Percentiles rank a stretch among this genome's conserved stretches.
Evolutionary conservation across 352 stramenopile genomes (phyloP).

Genomic region (Phytophthora rubi): DNA sequence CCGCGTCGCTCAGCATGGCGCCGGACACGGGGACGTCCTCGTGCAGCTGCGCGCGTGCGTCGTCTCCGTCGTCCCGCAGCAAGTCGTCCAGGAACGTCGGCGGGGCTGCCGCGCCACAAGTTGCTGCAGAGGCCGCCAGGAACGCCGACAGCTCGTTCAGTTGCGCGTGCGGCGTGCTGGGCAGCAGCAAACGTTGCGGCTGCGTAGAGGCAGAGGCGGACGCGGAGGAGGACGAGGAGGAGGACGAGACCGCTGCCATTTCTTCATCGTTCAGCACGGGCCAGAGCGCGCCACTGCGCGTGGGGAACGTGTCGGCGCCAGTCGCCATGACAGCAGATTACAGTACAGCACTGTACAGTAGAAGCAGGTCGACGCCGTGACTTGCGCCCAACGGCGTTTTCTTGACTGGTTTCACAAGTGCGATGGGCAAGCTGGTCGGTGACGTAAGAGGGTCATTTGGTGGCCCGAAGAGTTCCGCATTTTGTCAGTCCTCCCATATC

Average conservation of each 20-base stretch:
- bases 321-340: conserved; percentile 6
- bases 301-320: conserved; percentile 6
- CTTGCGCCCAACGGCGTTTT: conserved; percentile 19
- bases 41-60: conserved; percentile 15
- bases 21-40: conserved; percentile 15
- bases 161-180: conserved; percentile 12
- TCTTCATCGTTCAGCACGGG: conserved; percentile 25
- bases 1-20: conserved; percentile 20
- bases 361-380: neutral
- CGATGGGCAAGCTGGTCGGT: no score
- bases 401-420: conserved; percentile 20
- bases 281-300: conserved; percentile 12
- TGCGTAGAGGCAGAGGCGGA: conserved; percentile 1
- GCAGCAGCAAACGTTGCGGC: conserved; percentile 5
- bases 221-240: conserved; percentile 1
- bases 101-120: neutral
- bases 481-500: no score
- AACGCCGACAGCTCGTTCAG: conserved; percentile 37
- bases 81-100: conserved; percentile 61
- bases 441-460: no score
- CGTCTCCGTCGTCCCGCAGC: conserved; percentile 38
- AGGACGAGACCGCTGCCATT: conserved; percentile 6
- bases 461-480: no score
- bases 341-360: neutral
- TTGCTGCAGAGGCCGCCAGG: conserved; percentile 20